A percentile compares a stretch with the other conserved stretches of the same genome.
Conservation (phyloP, 2,329 filamentous ascomycete genomes). For the Huntiella moniliformis region DNA sequence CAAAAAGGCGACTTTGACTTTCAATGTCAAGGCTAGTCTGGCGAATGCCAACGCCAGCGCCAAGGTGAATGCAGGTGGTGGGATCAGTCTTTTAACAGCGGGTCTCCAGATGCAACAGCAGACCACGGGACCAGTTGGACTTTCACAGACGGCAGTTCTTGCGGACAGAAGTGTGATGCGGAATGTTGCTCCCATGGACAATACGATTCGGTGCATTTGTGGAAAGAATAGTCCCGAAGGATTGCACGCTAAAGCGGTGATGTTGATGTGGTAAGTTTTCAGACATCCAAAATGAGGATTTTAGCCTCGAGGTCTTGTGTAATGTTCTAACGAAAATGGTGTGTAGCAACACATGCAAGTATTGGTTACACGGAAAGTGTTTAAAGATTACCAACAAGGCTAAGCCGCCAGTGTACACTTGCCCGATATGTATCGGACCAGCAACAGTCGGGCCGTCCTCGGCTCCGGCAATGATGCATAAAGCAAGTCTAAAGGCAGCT, state of each 20-base stretch:
- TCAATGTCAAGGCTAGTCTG: conserved; percentile 1
- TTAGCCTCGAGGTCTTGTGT: not conserved
- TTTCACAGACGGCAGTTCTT: not conserved
- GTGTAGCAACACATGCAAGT: conserved; percentile 42
- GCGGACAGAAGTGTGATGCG: not conserved
- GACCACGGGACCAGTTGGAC: not conserved
- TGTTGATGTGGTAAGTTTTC: conserved; percentile 42
- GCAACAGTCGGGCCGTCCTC: conserved; percentile 28
- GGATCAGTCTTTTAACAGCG: conserved; percentile 1
- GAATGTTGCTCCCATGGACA: conserved; percentile 1
- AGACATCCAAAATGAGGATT: not conserved
- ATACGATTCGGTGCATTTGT: conserved; percentile 39
- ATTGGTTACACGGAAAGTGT: conserved; percentile 46
- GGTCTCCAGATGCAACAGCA: conserved; percentile 1
- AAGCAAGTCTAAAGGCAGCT: not conserved
- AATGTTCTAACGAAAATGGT: not conserved
- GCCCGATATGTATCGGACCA: conserved; percentile 42
- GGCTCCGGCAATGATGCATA: conserved; percentile 17
- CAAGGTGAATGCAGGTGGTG: not conserved
- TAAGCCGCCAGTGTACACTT: conserved; percentile 44
- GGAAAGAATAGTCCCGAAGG: conserved; percentile 25
- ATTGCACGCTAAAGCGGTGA: conserved; percentile 27
- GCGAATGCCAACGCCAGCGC: conserved; percentile 2
- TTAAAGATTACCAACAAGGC: conserved; percentile 38
- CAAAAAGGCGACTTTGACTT: conserved; percentile 2